phyloP scores from a whole-genome alignment of 1,284 basidiomycete species.

The Melampsora larici-populina region DNA sequence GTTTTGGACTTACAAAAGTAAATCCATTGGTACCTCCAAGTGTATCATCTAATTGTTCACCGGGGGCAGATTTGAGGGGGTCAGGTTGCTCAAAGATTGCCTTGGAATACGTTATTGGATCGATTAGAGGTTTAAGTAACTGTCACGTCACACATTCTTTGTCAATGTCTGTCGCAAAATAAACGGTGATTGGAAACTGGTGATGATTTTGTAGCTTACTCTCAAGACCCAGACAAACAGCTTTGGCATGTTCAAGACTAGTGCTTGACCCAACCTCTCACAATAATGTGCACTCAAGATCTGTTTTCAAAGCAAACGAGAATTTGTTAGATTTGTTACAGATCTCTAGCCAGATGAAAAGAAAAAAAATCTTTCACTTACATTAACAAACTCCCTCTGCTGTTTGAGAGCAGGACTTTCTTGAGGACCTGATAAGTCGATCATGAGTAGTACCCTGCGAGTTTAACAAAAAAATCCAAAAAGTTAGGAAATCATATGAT shows the following conservation, averaged over 20 bases:
- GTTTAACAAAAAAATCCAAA: neutral
- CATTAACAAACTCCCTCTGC: constrained; percentile 40
- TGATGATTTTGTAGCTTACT: constrained; percentile 1
- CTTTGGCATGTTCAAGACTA: constrained; percentile 42
- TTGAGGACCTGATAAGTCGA: constrained; percentile 41
- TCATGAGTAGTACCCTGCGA: constrained; percentile 23
- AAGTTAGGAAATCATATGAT: neutral
- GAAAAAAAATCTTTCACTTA: neutral
- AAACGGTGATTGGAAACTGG: neutral
- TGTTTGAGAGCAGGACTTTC: constrained; percentile 33
- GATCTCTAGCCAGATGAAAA: neutral
- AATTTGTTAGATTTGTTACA: neutral
- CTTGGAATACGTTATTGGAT: constrained; percentile 38
- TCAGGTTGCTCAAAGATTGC: constrained; percentile 39
- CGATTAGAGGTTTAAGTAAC: constrained; percentile 35
- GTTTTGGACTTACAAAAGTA: constrained; percentile 19
- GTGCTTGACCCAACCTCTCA: constrained; percentile 36
- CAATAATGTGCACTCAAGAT: constrained; percentile 38
- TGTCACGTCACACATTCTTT: neutral
- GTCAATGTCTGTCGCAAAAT: neutral
- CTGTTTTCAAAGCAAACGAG: neutral
- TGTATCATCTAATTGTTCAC: constrained; percentile 33
- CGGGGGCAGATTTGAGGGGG: constrained; percentile 28
- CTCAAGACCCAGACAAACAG: constrained; percentile 42
- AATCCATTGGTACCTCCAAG: constrained; percentile 34